phyloP scores from a whole-genome alignment of 2,329 filamentous ascomycete species.

The Penicillium hesseltinei region DNA sequence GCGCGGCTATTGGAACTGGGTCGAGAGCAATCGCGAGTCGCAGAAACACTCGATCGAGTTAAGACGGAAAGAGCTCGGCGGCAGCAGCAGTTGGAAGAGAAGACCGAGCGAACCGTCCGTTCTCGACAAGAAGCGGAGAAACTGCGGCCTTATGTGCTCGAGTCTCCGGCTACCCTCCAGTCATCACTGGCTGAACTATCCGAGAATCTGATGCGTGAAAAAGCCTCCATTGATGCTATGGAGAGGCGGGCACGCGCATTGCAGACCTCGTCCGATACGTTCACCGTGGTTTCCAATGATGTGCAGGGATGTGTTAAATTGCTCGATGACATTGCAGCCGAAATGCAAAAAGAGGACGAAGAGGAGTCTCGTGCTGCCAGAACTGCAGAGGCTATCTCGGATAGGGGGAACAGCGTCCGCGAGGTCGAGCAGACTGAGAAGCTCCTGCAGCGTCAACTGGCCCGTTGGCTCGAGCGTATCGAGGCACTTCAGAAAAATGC shows the following conservation, averaged over 20 bases:
- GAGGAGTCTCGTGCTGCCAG: slow-evolving; percentile 75
- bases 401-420: slow-evolving; percentile 82
- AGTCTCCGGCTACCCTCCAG: slow-evolving; percentile 82
- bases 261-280: slow-evolving; percentile 89
- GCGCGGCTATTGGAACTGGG: slow-evolving; percentile 75
- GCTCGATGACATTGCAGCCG: slow-evolving; percentile 80
- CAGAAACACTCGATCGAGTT: slow-evolving; percentile 76
- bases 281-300: slow-evolving; percentile 77
- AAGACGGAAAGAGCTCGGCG: slow-evolving; percentile 77
- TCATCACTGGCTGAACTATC: slow-evolving; percentile 77
- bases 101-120: slow-evolving; percentile 55
- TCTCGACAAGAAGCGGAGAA: slow-evolving; percentile 84
- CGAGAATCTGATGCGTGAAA: slow-evolving; percentile 73
- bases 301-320: slow-evolving; percentile 85
- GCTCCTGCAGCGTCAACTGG: slow-evolving; percentile 76
- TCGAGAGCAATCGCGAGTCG: slow-evolving; percentile 77
- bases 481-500: slow-evolving; percentile 79
- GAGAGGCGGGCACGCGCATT: slow-evolving; percentile 85
- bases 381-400: slow-evolving; percentile 82
- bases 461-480: slow-evolving; percentile 82
- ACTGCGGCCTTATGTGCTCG: slow-evolving; percentile 84
- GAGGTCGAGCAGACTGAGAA: slow-evolving; percentile 88
- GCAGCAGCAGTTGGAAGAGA: slow-evolving; percentile 57
- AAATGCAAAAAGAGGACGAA: slow-evolving; percentile 87
- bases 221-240: slow-evolving; percentile 79